Base-by-base conservation (phyloP, 148 eudicot genomes). In the Amaranthus cruentus region DNA sequence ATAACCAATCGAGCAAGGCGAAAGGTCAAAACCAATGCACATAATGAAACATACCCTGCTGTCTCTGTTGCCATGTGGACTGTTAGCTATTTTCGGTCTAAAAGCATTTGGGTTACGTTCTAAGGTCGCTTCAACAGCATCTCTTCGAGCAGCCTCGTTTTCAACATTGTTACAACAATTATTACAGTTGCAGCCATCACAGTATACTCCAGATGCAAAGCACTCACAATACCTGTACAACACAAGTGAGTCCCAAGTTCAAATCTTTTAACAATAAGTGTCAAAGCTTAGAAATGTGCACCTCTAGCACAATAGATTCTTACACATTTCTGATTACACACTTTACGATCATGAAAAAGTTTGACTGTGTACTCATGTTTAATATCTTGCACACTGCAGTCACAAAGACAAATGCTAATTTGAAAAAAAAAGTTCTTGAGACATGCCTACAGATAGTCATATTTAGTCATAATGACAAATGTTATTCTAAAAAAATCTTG, bases 71-170 rank as follows among this genome's bases (percentile, higher is more conserved):
- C 90, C 92, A 83, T 90, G 99, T 47, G 97, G 99, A 77, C 99
- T 96, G 86, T 87, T 90, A 9, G 94, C 99, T 84, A 96, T 90
- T 90, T 96, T 96, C 7, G 99, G 99, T 79, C 99, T 84, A 72
- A 96, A 96, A 63, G 99, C 99, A 88, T 90, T 87, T 79, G 99
- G 99, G 81, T 96, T 96, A 68, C 99, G 97, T 84, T 92, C 99
- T 72, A 96, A 79, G 54, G 99, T 96, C 73, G 91, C 88, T 78
- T 89, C 97, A 81, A 96, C 96, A 47, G 99, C 99, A 78, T 96
- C 99, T 72, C 96, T 80, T 75, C 99, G 85, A 61, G 92, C 91
- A 85, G 90, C 80, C 73, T 96, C 99, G 82, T 90, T 89, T 80
- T 92, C 99, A 72, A 96, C 91, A 76, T 96, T 96, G 82, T 96